phyloP scores from a whole-genome alignment of 1,284 basidiomycete genomes.

The Lignosus rhinocerotis region DNA sequence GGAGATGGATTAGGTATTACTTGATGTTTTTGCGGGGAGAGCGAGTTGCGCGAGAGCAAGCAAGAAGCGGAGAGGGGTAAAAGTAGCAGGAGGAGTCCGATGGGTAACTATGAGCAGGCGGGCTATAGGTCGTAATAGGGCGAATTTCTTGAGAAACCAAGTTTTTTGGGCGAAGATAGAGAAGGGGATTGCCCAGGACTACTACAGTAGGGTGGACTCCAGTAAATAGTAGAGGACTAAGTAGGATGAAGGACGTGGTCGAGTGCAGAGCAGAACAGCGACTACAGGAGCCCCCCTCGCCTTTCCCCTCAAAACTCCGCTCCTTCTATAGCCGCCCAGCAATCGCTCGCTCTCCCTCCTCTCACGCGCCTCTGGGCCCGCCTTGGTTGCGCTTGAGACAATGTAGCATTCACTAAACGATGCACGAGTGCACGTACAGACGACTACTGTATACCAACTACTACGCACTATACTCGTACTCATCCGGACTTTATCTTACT shows the following conservation, averaged over 20 bases:
- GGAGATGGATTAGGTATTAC: slow-evolving; percentile 79
- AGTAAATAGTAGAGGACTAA: slow-evolving; percentile 45
- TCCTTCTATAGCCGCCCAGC: slow-evolving; percentile 26
- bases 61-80: slow-evolving; percentile 31
- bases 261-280: slow-evolving; percentile 38
- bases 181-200: slow-evolving; percentile 40
- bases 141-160: slow-evolving; percentile 34
- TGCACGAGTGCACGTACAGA: neutral
- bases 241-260: slow-evolving; percentile 46
- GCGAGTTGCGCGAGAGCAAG: slow-evolving; percentile 34
- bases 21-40: slow-evolving; percentile 41
- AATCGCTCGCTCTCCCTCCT: slow-evolving; percentile 7
- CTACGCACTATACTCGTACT: slow-evolving; percentile 4
- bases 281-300: slow-evolving; percentile 20
- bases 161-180: slow-evolving; percentile 42
- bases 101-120: slow-evolving; percentile 50
- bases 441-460: neutral
- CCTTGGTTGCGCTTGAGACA: neutral
- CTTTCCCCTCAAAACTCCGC: slow-evolving; percentile 45
- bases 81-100: slow-evolving; percentile 38
- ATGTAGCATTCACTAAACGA: neutral
- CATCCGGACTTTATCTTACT: neutral
- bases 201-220: slow-evolving; percentile 42
- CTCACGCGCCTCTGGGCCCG: slow-evolving; percentile 6
- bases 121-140: slow-evolving; percentile 42